Evolutionary conservation across 1,284 basidiomycete genomes (phyloP).

Genomic region (Cerioporus squamosus): DNA sequence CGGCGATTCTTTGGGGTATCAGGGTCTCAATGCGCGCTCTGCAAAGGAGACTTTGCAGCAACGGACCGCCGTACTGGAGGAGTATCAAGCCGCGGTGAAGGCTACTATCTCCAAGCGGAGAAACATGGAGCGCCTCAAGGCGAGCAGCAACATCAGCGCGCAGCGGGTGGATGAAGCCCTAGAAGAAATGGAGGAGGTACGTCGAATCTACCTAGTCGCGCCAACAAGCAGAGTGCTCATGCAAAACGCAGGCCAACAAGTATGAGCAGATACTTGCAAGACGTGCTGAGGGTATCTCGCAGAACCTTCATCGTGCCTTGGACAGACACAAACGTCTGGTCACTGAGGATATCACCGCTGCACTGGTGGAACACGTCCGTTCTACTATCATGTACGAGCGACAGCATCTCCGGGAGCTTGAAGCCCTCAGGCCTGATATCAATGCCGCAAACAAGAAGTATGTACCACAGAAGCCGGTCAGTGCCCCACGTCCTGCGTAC

Average conservation of each 20-base stretch:
- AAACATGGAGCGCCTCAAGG: slow-evolving; percentile 89
- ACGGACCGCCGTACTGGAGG: slow-evolving; percentile 87
- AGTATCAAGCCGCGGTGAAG: slow-evolving; percentile 90
- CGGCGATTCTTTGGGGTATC: slow-evolving; percentile 91
- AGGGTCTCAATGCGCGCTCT: slow-evolving; percentile 91
- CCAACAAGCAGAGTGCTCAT: slow-evolving; percentile 7
- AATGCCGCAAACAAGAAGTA: slow-evolving; percentile 66
- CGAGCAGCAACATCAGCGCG: slow-evolving; percentile 84
- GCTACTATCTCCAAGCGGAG: slow-evolving; percentile 89
- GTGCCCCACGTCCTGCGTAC: slow-evolving; percentile 59
- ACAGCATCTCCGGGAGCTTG: slow-evolving; percentile 85
- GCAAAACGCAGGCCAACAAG: slow-evolving; percentile 69
- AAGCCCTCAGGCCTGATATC: slow-evolving; percentile 82
- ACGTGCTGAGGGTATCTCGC: slow-evolving; percentile 87
- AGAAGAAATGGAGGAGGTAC: slow-evolving; percentile 91
- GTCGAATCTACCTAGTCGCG: background rate
- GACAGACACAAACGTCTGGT: slow-evolving; percentile 82
- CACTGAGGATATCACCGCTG: slow-evolving; percentile 87
- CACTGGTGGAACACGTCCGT: slow-evolving; percentile 89
- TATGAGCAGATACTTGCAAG: slow-evolving; percentile 83
- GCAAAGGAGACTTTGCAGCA: slow-evolving; percentile 91
- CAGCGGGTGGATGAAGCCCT: slow-evolving; percentile 91
- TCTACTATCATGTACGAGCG: slow-evolving; percentile 90
- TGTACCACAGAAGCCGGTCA: slow-evolving; percentile 47
- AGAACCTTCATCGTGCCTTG: slow-evolving; percentile 86